phyloP scores from a whole-genome alignment of 257 asterid species.

The Solanum sitiens region DNA sequence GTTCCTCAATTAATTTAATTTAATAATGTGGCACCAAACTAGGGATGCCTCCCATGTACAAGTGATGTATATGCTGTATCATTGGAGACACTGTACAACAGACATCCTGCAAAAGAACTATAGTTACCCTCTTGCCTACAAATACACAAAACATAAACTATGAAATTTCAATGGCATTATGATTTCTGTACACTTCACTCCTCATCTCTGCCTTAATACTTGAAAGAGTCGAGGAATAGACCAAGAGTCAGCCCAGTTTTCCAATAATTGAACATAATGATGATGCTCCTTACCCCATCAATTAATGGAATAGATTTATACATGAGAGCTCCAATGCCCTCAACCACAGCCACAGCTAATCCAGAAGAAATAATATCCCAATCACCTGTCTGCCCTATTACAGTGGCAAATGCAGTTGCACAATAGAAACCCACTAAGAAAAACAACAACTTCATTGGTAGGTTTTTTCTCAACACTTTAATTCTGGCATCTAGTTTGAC shows the following conservation, averaged over 20 bases:
- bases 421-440: constrained; percentile 88
- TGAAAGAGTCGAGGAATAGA: constrained; percentile 88
- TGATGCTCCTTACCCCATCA: constrained; percentile 30
- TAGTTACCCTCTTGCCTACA: background rate
- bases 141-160: background rate
- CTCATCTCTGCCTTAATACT: constrained; percentile 28
- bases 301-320: constrained; percentile 52
- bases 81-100: background rate
- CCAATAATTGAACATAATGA: constrained; percentile 77
- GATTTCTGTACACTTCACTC: background rate
- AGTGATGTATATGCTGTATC: background rate
- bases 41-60: background rate
- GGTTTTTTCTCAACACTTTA: constrained; percentile 46
- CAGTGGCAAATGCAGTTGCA: constrained; percentile 90
- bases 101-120: background rate
- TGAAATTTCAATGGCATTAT: background rate
- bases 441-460: constrained; percentile 58
- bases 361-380: constrained; percentile 98
- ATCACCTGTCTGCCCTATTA: constrained; percentile 95
- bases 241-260: constrained; percentile 84
- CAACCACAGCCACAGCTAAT: constrained; percentile 79
- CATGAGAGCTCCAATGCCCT: constrained; percentile 92
- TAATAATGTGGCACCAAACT: background rate
- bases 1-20: too few relatives aligned
- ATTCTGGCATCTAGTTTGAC: constrained; percentile 30